A percentile compares a stretch with the other conserved stretches of the same genome.
Evolutionary conservation across 1,139 yeast genomes (phyloP).

Genomic region (Blastobotrys persicus): DNA sequence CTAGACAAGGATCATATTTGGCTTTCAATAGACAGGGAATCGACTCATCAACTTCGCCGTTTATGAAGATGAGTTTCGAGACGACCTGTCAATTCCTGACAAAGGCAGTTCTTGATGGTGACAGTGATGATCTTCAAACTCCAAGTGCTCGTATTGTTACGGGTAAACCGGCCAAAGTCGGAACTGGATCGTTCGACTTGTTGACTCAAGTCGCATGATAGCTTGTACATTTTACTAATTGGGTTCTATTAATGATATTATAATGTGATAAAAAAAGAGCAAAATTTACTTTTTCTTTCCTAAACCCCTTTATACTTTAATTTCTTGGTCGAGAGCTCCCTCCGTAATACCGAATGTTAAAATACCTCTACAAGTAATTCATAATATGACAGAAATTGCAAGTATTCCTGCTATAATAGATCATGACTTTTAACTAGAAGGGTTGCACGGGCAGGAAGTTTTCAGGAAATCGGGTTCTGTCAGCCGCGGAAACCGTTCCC

Average conservation of each 20-base stretch:
- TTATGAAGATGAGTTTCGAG: constrained; percentile 99
- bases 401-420: no score
- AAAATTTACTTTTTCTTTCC: no score
- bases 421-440: no score
- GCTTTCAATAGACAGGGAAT: constrained; percentile 99
- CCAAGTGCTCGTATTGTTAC: constrained; percentile 95
- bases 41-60: constrained; percentile 90
- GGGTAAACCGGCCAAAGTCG: constrained; percentile 89
- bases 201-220: constrained; percentile 22
- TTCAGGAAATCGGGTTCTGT: no score
- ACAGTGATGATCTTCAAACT: constrained; percentile 79
- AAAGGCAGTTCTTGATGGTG: constrained; percentile 92
- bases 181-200: constrained; percentile 95
- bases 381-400: no score
- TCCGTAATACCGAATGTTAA: no score
- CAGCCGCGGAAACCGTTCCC: not conserved
- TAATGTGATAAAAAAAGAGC: no score
- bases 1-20: constrained; percentile 93
- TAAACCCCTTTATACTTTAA: no score
- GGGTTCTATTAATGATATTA: not conserved
- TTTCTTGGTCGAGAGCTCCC: not conserved
- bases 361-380: no score
- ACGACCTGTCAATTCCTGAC: constrained; percentile 97
- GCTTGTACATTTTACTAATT: constrained; percentile 6
- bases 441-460: no score